Percentiles rank a stretch among this genome's conserved stretches.
These are phyloP conservation scores for Mycena maculata DNA, from an alignment of 768 basidiomycete species.

Conservation along the genomic window DNA sequence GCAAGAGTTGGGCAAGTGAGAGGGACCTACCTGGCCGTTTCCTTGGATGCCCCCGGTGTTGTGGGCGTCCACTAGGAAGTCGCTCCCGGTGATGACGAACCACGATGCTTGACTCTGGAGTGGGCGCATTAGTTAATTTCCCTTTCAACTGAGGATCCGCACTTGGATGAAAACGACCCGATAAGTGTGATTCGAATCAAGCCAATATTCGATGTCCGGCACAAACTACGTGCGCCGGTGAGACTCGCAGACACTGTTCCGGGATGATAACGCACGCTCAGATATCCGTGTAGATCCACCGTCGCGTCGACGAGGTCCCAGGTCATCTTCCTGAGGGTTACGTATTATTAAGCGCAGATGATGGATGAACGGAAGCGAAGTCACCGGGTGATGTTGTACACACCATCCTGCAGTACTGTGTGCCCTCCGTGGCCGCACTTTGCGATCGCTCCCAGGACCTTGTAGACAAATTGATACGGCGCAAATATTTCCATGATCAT, in stretches of 20 bases:
- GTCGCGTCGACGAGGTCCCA: constrained; percentile 49
- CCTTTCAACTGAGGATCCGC: no score
- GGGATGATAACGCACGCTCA: constrained; percentile 42
- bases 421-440: constrained; percentile 49
- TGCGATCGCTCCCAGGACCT: constrained; percentile 50
- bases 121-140: background rate
- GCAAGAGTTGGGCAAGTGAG: no score
- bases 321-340: constrained; percentile 51
- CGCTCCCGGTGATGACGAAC: constrained; percentile 68
- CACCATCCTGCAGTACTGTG: constrained; percentile 46
- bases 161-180: constrained; percentile 74
- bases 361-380: background rate
- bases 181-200: constrained; percentile 65
- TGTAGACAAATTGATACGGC: no score
- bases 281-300: constrained; percentile 42
- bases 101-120: constrained; percentile 68
- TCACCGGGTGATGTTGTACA: constrained; percentile 54
- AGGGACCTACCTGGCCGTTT: constrained; percentile 60
- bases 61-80: constrained; percentile 68
- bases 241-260: background rate
- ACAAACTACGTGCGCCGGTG: constrained; percentile 52
- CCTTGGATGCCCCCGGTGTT: constrained; percentile 67
- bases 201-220: constrained; percentile 67
- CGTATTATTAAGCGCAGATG: background rate
- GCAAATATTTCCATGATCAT: background rate